These are phyloP conservation scores for Fusarium tupiense DNA, from an alignment of 2,329 filamentous ascomycete species.

Conservation along the genomic window DNA sequence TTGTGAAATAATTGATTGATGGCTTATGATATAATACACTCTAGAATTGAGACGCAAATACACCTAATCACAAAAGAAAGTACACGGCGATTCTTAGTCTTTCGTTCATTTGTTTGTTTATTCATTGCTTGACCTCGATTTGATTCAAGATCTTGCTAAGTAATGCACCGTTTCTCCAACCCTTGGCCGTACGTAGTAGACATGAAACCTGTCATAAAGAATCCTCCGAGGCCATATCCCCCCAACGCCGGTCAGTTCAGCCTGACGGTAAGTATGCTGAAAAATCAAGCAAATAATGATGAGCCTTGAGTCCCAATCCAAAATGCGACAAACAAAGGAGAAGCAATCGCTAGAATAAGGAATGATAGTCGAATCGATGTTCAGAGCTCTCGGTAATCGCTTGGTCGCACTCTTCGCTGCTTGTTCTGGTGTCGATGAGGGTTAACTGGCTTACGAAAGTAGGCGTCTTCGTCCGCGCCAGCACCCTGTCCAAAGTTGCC, in stretches of 20 bases:
- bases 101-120: slow-evolving; percentile 14
- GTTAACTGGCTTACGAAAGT: slow-evolving; percentile 96
- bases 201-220: slow-evolving; percentile 14
- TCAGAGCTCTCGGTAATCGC: slow-evolving; percentile 88
- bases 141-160: slow-evolving; percentile 9
- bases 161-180: slow-evolving; percentile 1
- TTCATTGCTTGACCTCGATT: slow-evolving; percentile 26
- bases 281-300: slow-evolving; percentile 12
- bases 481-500: slow-evolving; percentile 62
- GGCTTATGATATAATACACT: slow-evolving; percentile 29
- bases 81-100: slow-evolving; percentile 14
- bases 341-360: slow-evolving; percentile 21
- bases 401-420: slow-evolving; percentile 81
- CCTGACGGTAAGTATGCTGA: slow-evolving; percentile 27
- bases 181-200: slow-evolving; percentile 9
- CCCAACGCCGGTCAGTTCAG: slow-evolving; percentile 35
- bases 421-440: slow-evolving; percentile 88
- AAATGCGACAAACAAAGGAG: slow-evolving; percentile 5
- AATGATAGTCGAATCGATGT: slow-evolving; percentile 6
- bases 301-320: slow-evolving; percentile 24
- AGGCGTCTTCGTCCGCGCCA: slow-evolving; percentile 87
- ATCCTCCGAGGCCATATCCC: neutral
- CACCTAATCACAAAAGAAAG: slow-evolving; percentile 29
- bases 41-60: neutral
- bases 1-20: slow-evolving; percentile 23